Base-by-base conservation (phyloP, 176 grass and related monocot species). In the Ensete ventricosum region DNA sequence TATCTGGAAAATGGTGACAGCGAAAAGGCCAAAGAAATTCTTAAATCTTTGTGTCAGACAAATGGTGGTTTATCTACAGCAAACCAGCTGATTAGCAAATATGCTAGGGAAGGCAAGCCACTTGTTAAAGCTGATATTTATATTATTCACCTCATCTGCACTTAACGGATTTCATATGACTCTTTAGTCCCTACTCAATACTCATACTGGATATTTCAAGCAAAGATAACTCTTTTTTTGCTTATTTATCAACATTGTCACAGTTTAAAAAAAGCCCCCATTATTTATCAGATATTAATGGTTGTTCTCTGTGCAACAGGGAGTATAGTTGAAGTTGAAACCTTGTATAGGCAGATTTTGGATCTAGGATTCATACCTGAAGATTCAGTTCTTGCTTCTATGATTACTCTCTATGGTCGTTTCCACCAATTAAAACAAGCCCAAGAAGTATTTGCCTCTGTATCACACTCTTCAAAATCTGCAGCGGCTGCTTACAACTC, bases 381-480 rank as follows among this genome's bases (percentile, higher is more conserved):
- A 6, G 83, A 90, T 68, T 82, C 84, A 4, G 73, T 84, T 75
- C 25, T 82, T 78, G 81, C 89, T 74, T 84, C 87, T 88, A 82
- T 96, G 70, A 82, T 96, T 84, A 76, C 88, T 68, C 87, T 88
- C 34, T 92, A 96, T 84, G 92, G 92, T 9, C 87, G 85, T 29
- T 52, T 25, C 54, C 83, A 87, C 73, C 81, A 86, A 82, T 71
- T 92, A 80, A 76, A 67, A 63, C 53, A 82, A 86, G 92, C 87
- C 57, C 67, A 82, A 76, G 55, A 84, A 77, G 67, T 86, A 7
- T 96, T 92, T 75, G 48, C 89, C 22, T 82, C 76, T 13, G 75
- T 66, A 49, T 86, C 76, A 3, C 1, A 55, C 52, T 76, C 9
- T 3, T 89, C 81, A 62, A 72, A 73, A 59, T 54, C 52, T 77